phyloP scores from a whole-genome alignment of 306 rosid genomes.

The Leucaena leucocephala region DNA sequence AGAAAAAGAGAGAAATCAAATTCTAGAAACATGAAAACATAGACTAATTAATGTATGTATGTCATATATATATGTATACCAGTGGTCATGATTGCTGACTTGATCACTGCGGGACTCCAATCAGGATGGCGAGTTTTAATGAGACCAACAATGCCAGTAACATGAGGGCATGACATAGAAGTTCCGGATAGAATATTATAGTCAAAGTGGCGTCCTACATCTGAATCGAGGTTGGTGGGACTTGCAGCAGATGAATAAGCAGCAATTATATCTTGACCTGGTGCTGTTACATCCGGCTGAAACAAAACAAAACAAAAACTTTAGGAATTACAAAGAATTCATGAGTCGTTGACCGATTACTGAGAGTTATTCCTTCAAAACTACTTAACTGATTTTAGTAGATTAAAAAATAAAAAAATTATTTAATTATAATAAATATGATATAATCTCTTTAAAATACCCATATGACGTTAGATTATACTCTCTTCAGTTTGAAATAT shows the following conservation, averaged over 20 bases:
- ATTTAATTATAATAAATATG: too few relatives aligned
- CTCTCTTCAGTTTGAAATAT: too few relatives aligned
- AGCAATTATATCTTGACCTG: not conserved
- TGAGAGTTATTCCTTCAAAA: too few relatives aligned
- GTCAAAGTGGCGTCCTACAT: not conserved
- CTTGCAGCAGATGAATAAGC: not conserved
- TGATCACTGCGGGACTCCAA: not conserved
- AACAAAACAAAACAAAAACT: too few relatives aligned
- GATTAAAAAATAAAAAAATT: too few relatives aligned
- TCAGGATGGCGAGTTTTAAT: not conserved
- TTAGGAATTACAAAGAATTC: too few relatives aligned
- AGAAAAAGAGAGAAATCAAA: not conserved
- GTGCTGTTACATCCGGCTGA: not conserved
- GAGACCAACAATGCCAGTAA: slow-evolving; percentile 10
- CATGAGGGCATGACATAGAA: not conserved
- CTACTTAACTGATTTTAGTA: too few relatives aligned
- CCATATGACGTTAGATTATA: too few relatives aligned
- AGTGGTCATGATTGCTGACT: slow-evolving; percentile 8
- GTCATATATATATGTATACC: not conserved
- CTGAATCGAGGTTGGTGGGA: not conserved
- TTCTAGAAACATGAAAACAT: not conserved
- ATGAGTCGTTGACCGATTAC: too few relatives aligned
- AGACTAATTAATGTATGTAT: not conserved
- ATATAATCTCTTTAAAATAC: too few relatives aligned
- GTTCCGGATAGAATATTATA: not conserved